phyloP scores from a whole-genome alignment of 2,329 filamentous ascomycete genomes.

The Aspergillus fructus region DNA sequence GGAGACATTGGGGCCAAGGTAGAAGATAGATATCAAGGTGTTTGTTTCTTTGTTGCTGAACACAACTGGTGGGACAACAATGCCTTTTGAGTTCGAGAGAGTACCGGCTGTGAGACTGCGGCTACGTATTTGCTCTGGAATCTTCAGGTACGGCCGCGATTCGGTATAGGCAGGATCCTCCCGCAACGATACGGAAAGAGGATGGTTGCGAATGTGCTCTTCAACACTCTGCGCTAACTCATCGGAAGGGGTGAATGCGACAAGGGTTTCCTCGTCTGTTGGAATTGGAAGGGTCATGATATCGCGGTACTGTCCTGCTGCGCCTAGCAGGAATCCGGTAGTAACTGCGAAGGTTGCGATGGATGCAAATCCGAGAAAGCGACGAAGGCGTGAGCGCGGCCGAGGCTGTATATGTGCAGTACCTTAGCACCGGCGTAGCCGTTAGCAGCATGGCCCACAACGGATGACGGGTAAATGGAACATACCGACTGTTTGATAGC shows the following conservation, averaged over 20 bases:
- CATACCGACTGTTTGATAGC: slow-evolving; percentile 10
- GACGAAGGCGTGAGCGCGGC: slow-evolving; percentile 32
- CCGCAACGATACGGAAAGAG: slow-evolving; percentile 69
- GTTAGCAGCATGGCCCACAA: background rate
- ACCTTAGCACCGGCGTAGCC: background rate
- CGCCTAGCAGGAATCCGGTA: slow-evolving; percentile 22
- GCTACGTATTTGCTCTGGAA: slow-evolving; percentile 66
- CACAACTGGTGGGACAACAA: slow-evolving; percentile 76
- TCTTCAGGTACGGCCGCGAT: slow-evolving; percentile 82
- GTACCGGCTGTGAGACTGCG: slow-evolving; percentile 82
- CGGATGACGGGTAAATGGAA: background rate
- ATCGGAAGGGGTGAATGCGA: slow-evolving; percentile 61
- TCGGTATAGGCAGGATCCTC: slow-evolving; percentile 66
- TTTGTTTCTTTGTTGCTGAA: slow-evolving; percentile 72
- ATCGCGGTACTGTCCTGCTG: slow-evolving; percentile 14
- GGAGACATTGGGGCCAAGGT: slow-evolving; percentile 76
- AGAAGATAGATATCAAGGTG: slow-evolving; percentile 69
- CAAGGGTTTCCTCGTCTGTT: slow-evolving; percentile 71
- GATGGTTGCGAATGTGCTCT: slow-evolving; percentile 70
- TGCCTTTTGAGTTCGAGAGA: slow-evolving; percentile 69
- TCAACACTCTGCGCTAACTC: slow-evolving; percentile 62
- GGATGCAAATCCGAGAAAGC: slow-evolving; percentile 36
- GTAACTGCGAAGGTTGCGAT: slow-evolving; percentile 36
- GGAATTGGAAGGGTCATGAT: slow-evolving; percentile 45
- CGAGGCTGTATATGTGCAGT: slow-evolving; percentile 12